Percentiles rank a stretch among this genome's conserved stretches.
Conservation (phyloP, 202 grass and related monocot species). For the Saccharum hybrid region DNA sequence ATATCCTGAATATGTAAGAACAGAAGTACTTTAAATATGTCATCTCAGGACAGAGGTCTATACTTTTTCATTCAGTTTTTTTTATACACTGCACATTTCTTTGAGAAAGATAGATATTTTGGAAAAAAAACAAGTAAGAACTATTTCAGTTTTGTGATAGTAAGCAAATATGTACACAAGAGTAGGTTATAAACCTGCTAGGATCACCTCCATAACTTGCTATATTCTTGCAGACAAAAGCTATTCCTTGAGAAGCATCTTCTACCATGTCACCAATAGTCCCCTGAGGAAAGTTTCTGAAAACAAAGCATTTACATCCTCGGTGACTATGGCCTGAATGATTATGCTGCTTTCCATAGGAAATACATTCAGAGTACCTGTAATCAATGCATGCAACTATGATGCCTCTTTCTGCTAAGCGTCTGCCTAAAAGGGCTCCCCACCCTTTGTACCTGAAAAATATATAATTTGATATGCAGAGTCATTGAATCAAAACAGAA, state of each 20-base stretch:
- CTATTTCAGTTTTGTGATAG: constrained; percentile 11
- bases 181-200: constrained; percentile 62
- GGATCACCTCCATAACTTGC: constrained; percentile 87
- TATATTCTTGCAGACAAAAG: constrained; percentile 89
- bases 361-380: constrained; percentile 51
- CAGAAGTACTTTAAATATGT: not conserved
- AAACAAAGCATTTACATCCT: constrained; percentile 39
- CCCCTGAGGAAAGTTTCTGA: constrained; percentile 96
- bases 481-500: constrained; percentile 10
- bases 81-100: not conserved
- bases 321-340: constrained; percentile 27
- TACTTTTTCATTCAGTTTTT: not conserved
- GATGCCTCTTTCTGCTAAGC: constrained; percentile 93
- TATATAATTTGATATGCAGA: constrained; percentile 16
- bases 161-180: not conserved
- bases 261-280: constrained; percentile 91
- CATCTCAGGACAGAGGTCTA: not conserved
- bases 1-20: constrained; percentile 70
- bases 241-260: constrained; percentile 84
- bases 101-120: constrained; percentile 28
- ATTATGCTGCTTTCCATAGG: constrained; percentile 23
- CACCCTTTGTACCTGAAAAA: constrained; percentile 85
- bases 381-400: constrained; percentile 98
- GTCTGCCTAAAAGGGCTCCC: constrained; percentile 92
- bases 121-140: not conserved